Evolutionary conservation across 305 asterid genomes (phyloP), one percentile per base, ranked within the genome.

Genomic region (Fraxinus ornus): DNA sequence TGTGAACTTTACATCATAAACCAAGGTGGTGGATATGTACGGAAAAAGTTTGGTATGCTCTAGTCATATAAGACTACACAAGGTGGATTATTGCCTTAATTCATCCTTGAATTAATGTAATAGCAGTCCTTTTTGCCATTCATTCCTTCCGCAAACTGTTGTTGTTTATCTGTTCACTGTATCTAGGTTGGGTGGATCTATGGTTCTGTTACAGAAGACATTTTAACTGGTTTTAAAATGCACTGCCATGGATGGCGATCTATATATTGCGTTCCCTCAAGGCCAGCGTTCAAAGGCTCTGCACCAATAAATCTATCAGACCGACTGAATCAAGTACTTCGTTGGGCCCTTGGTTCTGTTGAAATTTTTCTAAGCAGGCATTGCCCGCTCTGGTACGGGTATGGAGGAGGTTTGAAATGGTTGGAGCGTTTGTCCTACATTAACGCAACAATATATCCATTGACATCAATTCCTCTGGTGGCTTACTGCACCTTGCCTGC

Each of bases 241-340:
- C 79, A 76, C 64, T 76, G 79, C 79, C 39, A 19, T 76, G 79
- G 79, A 32, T 78, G 80, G 80, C 80, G 80, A 33, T 78, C 80
- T 9, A 60, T 78, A 21, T 78, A 78, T 60, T 78, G 80, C 9
- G 62, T 49, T 10, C 73, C 80, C 28, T 30, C 26, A n/a, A 78
- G 15, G 26, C 68, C 80, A 12, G 73, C 80, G 21, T 78, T 78
- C 73, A 78, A 78, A 35, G 73, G 80, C 12, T 57, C 80, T 6
- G 24, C 73, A 3, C 80, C 80, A 30, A 32, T 32, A 24, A 78
- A 78, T 78, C 21, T 78, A 52, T 78, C 81, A 17, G 73, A 57
- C 41, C 81, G 47, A 2, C 28, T 78, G 32, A 41, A 55, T 19
- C 73, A 78, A 26, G 81, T 32, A 5, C 81, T 57, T 57, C 81